Evolutionary conservation across 202 grass and related monocot species (phyloP), one percentile per base, ranked within the genome.

Genomic region (Schoenoplectus tabernaemontani): DNA sequence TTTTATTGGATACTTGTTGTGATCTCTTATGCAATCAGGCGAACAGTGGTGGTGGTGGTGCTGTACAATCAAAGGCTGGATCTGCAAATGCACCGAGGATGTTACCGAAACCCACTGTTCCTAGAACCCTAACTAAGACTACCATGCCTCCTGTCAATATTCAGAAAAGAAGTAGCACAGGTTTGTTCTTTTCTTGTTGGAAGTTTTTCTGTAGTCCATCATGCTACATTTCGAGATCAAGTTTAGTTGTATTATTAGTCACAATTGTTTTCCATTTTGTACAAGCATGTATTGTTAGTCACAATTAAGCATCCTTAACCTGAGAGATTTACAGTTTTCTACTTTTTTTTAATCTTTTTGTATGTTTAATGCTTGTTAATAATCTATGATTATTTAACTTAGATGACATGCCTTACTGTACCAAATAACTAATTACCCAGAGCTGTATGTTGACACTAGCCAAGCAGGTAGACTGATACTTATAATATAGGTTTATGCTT

Each of bases 91-190:
- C 90, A 83, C 83, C 81, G 0, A 91, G 83, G 47, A 83, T 74
- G 84, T 72, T 89, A 62, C 82, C 90, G 69, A 87, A 84, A 85
- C 83, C 89, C 81, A 89, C 81, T 58, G 64, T 82, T 71, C 78
- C 76, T 72, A 82, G 53, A 82, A 82, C 80, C 43, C 80, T 88
- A 59, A 80, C 59, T 63, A 95, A 85, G 58, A 84, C 61, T 77
- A 2, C 76, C 22, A 19, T 22, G 2, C 50, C 58, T 48, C 78
- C 86, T 60, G 76, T 57, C 28, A 53, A 78, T 81, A 39, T 77
- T 39, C 82, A 79, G 8, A 92, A 87, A 90, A 84, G 80, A 87
- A 96, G 86, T 59, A 92, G 86, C 84, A 92, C 83, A 48, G 87
- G 93, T 93, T 79, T 79, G 59, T 43, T 64, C 39, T 63, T 61